These are phyloP conservation scores for Arthrobotrys megalospora DNA, from an alignment of 2,329 filamentous ascomycete species.

Conservation along the genomic window DNA sequence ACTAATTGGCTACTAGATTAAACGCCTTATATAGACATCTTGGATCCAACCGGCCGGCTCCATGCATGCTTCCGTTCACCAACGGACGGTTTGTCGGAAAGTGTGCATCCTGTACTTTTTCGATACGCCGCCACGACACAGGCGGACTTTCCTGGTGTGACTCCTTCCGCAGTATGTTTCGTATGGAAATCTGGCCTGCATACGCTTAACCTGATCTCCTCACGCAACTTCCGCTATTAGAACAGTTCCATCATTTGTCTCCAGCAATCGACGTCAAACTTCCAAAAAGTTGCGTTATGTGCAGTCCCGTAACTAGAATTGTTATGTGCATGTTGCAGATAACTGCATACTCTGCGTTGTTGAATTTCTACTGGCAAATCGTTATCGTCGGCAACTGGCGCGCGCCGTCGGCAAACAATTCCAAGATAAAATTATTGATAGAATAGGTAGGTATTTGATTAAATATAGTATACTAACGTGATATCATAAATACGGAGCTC, in stretches of 20 bases:
- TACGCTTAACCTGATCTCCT: not conserved
- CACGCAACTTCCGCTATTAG: conserved; percentile 21
- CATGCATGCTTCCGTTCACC: conserved; percentile 11
- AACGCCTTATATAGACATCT: conserved; percentile 20
- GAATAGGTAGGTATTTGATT: conserved; percentile 18
- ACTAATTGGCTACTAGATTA: not conserved
- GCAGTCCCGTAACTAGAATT: not conserved
- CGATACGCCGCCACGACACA: conserved; percentile 20
- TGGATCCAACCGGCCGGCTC: not conserved
- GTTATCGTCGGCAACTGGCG: conserved; percentile 20
- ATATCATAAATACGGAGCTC: conserved; percentile 23
- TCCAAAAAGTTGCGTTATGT: conserved; percentile 22
- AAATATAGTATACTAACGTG: conserved; percentile 20
- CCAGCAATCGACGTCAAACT: not conserved
- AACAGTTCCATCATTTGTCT: not conserved
- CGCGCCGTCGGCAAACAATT: conserved; percentile 4
- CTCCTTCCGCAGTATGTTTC: conserved; percentile 13
- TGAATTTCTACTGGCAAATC: conserved; percentile 24
- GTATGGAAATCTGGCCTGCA: not conserved
- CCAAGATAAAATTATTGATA: conserved; percentile 18
- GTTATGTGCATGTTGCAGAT: conserved; percentile 16
- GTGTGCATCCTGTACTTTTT: not conserved
- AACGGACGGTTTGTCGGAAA: conserved; percentile 16
- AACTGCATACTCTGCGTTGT: conserved; percentile 29
- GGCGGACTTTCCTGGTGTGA: conserved; percentile 1